Percentiles rank a stretch among this genome's conserved stretches.
phyloP scores from a whole-genome alignment of 164 flowering plant species.

The Chimonanthus praecox region DNA sequence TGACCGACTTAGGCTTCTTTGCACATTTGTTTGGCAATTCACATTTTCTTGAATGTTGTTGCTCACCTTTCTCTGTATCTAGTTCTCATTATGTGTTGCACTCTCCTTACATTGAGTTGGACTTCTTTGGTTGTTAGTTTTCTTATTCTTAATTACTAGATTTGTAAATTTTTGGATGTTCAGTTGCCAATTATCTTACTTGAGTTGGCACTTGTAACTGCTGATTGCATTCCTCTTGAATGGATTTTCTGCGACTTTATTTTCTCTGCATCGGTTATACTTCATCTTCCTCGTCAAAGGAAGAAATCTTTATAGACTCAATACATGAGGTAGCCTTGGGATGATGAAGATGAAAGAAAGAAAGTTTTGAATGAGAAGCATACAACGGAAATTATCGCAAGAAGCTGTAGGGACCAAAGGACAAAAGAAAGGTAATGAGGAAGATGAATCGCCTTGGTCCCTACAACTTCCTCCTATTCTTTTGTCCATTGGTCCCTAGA shows the following conservation, averaged over 20 bases:
- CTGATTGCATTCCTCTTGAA: background rate
- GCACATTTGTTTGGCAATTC: too few relatives aligned
- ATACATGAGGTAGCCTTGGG: constrained; percentile 81
- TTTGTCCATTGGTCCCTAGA: background rate
- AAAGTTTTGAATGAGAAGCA: constrained; percentile 67
- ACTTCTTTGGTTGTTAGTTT: background rate
- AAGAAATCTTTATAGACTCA: constrained; percentile 69
- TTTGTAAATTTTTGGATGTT: background rate
- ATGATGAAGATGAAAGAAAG: constrained; percentile 58
- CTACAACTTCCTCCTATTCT: too few relatives aligned
- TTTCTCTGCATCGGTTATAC: background rate
- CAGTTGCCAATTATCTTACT: background rate
- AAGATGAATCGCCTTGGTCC: constrained; percentile 11
- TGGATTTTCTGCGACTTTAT: background rate
- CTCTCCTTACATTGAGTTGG: background rate
- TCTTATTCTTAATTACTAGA: background rate
- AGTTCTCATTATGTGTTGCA: too few relatives aligned
- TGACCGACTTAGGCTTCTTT: too few relatives aligned
- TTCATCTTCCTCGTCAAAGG: constrained; percentile 64
- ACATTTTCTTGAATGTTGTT: too few relatives aligned
- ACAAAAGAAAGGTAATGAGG: constrained; percentile 45
- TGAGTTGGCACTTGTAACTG: background rate
- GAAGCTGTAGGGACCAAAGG: constrained; percentile 51
- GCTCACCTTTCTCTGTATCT: too few relatives aligned
- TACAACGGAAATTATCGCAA: constrained; percentile 57